Percentiles rank a stretch among this genome's conserved stretches.
Conservation (phyloP, 768 basidiomycete genomes). For the Lepiota venenata region DNA sequence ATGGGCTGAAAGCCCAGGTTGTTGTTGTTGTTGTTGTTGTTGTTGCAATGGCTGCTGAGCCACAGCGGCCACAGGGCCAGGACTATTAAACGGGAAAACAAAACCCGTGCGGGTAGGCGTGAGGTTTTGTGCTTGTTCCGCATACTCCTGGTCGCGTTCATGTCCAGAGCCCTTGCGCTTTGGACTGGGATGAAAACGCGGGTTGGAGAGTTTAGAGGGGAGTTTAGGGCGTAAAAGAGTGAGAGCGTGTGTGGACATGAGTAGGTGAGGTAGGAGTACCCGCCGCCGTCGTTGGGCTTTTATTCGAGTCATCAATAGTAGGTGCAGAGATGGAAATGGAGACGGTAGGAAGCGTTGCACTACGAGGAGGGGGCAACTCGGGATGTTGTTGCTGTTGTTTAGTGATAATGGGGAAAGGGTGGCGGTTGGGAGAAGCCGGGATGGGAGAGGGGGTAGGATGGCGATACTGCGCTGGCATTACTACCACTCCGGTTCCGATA, state of each 20-base stretch:
- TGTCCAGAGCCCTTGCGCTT: slow-evolving; percentile 46
- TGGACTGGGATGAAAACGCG: slow-evolving; percentile 34
- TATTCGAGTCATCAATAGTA: slow-evolving; percentile 26
- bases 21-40: slow-evolving; percentile 15
- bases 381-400: slow-evolving; percentile 14
- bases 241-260: slow-evolving; percentile 60
- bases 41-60: too few relatives aligned
- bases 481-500: slow-evolving; percentile 64
- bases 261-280: slow-evolving; percentile 22
- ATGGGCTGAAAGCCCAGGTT: not conserved
- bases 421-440: slow-evolving; percentile 27
- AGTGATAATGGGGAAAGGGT: slow-evolving; percentile 42
- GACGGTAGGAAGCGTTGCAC: slow-evolving; percentile 32
- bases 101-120: slow-evolving; percentile 12
- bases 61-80: not conserved
- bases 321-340: slow-evolving; percentile 50
- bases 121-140: not conserved
- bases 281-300: not conserved
- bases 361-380: slow-evolving; percentile 30
- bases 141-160: not conserved
- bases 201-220: slow-evolving; percentile 62
- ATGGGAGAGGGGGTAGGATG: slow-evolving; percentile 31
- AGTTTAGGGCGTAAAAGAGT: slow-evolving; percentile 71
- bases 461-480: slow-evolving; percentile 41
- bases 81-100: not conserved